Evolutionary conservation across 768 basidiomycete species (phyloP), one percentile per base, ranked within the genome.

Genomic region (Mycena olivaceomarginata): DNA sequence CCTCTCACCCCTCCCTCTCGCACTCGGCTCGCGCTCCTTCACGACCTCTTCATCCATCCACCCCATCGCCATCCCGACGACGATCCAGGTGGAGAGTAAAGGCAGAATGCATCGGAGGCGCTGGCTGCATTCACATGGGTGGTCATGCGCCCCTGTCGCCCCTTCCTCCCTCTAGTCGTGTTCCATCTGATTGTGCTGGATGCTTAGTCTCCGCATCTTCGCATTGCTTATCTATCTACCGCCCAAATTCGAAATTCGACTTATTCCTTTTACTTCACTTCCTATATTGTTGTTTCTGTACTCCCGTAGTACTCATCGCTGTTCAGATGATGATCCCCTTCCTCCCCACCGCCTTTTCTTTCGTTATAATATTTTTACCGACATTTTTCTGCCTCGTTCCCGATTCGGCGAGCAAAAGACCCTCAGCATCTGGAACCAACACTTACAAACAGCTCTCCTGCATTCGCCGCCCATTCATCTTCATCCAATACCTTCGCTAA

Each of bases 251-350:
- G 62, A 63, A 22, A 63, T 63, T 63, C 39, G 10, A 31, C 41
- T 63, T 63, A 59, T 31, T 3, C 3, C 31, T 3, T 31, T 1
- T 25, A 25, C 25, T 59, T 25, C 40, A 31, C 62, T 63, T 41
- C 39, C 41, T 25, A 25, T 63, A 39, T 63, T n/a, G 39, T 63
- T 63, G 62, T 39, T 41, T 63, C 62, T 63, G 62, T 63, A 22
- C 62, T 63, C 62, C 62, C 62, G 5, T 63, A 40, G 22, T 63
- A 41, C 62, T 39, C 31, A 63, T 39, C 62, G 45, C 45, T 46
- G 45, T 46, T 46, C 45, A 46, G 45, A 46, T 46, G 45, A 46
- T 46, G 4, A 31, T 31, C 3, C 31, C 25, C 5, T 46, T 46
- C 45, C 16, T 46, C 31, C 31, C 31, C 31, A 31, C 6, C 45